Base-by-base conservation (phyloP, 768 basidiomycete genomes). In the Trametes cingulata region DNA sequence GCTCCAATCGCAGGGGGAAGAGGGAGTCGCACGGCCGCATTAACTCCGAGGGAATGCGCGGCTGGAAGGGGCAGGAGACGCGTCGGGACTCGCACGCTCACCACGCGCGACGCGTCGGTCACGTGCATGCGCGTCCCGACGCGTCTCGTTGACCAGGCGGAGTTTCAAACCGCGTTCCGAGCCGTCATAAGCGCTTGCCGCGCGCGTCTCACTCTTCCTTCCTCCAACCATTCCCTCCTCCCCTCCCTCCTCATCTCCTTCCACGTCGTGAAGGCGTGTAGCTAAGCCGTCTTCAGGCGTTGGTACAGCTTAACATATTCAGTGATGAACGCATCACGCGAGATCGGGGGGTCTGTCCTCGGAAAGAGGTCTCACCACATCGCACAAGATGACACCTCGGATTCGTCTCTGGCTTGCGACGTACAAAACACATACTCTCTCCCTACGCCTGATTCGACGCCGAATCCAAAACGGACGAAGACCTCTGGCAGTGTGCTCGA, bases 401-500 rank as follows among this genome's bases (percentile, higher is more conserved):
- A 71, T 65, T 70, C 68, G 64, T 74, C 67, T 75, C 77, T 67
- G 73, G 75, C 61, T 65, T 72, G 71, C 40, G 60, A 63, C 41
- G 49, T 48, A 36, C 54, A 60, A 36, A 36, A 58, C 43, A 40
- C 58, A 4, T 36, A 43, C 42, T 45, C 52, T 27, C 77, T 82
- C 29, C 80, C 77, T 62, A 86, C 87, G 0, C 87, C 88, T 6
- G 85, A 88, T 62, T 74, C 77, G 29, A 85, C 83, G 8, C 88
- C 88, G 19, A 82, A 80, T 65, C 76, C 82, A 36, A 91, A 91
- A 74, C 87, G 89, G 54, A 74, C 80, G 43, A 81, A 84, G 52
- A 82, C 79, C 17, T 78, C 81, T 15, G 68, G 71, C 15, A 72
- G 71, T 6, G 61, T 71, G 33, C 53, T 79, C 19, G 85, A 86